Evolutionary conservation across 1,139 yeast species (phyloP).

Genomic region (Blastobotrys aristatus): DNA sequence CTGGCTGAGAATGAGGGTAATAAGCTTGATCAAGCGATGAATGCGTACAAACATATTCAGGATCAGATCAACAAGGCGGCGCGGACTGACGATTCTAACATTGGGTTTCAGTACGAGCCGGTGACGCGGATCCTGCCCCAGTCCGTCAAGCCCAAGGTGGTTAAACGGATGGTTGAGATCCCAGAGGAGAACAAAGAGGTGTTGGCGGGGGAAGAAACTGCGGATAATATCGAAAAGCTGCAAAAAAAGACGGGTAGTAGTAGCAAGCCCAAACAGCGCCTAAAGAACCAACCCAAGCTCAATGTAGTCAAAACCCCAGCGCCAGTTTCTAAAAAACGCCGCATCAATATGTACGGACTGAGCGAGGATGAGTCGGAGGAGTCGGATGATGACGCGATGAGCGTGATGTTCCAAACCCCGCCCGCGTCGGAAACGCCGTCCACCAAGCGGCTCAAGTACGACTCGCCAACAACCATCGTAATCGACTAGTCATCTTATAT

Average conservation of each 20-base stretch:
- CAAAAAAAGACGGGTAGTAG: background rate
- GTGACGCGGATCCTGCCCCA: slow-evolving; percentile 67
- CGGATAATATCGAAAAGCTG: slow-evolving; percentile 1
- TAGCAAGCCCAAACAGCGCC: background rate
- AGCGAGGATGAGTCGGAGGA: background rate
- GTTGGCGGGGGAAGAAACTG: slow-evolving; percentile 40
- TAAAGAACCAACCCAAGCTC: background rate
- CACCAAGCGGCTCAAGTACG: background rate
- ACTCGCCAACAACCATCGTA: background rate
- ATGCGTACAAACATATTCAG: slow-evolving; percentile 76
- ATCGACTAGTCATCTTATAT: too few relatives aligned
- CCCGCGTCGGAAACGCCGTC: background rate
- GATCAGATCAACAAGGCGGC: slow-evolving; percentile 40
- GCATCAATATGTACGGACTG: background rate
- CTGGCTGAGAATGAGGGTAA: slow-evolving; percentile 73
- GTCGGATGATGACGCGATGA: background rate
- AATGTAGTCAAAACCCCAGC: background rate
- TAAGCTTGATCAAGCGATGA: slow-evolving; percentile 82
- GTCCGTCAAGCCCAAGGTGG: slow-evolving; percentile 49
- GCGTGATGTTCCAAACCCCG: background rate
- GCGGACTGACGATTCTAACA: slow-evolving; percentile 19
- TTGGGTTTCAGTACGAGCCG: slow-evolving; percentile 27
- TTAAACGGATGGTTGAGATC: slow-evolving; percentile 52
- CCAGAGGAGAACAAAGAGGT: slow-evolving; percentile 66
- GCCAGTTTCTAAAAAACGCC: background rate